Evolutionary conservation across 805 yeast species (phyloP).

Genomic region (Starmera caribaea): DNA sequence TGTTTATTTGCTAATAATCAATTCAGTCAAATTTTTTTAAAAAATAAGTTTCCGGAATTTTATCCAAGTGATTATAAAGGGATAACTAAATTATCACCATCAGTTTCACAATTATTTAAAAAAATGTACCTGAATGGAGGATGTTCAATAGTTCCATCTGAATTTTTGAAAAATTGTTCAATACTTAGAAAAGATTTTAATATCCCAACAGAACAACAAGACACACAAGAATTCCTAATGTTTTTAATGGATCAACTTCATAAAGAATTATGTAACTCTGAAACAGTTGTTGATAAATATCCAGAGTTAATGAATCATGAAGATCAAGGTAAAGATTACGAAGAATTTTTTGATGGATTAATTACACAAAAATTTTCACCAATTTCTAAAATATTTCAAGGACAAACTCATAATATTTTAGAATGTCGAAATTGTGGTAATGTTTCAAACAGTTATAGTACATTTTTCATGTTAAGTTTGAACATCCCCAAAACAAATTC

Average conservation of each 20-base stretch:
- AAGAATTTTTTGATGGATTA: constrained; percentile 48
- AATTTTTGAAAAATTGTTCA: constrained; percentile 44
- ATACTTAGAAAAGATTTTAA: constrained; percentile 52
- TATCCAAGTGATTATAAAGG: constrained; percentile 22
- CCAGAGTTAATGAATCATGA: constrained; percentile 28
- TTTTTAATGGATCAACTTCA: constrained; percentile 60
- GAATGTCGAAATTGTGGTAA: constrained; percentile 58
- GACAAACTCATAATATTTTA: constrained; percentile 58
- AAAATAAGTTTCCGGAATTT: constrained; percentile 34
- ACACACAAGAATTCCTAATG: constrained; percentile 67
- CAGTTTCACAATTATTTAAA: constrained; percentile 43
- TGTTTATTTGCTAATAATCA: constrained; percentile 46
- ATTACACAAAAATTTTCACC: constrained; percentile 59
- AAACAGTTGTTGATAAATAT: constrained; percentile 26
- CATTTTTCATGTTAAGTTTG: constrained; percentile 53
- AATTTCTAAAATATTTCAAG: constrained; percentile 57
- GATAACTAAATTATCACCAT: constrained; percentile 31
- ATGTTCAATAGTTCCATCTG: constrained; percentile 53
- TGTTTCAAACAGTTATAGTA: constrained; percentile 48
- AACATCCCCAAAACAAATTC: constrained; percentile 39
- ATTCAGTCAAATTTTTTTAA: constrained; percentile 40
- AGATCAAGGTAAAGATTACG: constrained; percentile 36
- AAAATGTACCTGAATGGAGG: constrained; percentile 53
- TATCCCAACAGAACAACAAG: constrained; percentile 73
- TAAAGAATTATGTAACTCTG: constrained; percentile 44